These are phyloP conservation scores for Suillus subalutaceus DNA, from an alignment of 768 basidiomycete genomes.

Conservation along the genomic window DNA sequence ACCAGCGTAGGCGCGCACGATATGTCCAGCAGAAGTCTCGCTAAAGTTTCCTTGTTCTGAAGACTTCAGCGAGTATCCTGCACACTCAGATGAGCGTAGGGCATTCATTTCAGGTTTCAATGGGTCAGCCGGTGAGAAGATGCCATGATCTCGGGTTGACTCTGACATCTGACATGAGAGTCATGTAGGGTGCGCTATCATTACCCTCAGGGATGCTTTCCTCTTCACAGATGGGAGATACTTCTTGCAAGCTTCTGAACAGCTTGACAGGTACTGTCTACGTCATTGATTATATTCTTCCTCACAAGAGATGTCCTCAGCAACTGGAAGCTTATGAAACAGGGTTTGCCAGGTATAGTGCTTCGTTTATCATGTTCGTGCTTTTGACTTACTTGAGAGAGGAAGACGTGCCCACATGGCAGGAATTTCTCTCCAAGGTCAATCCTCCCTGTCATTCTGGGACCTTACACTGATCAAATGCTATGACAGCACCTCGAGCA, in stretches of 20 bases:
- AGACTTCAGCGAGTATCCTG: constrained; percentile 92
- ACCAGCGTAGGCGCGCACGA: constrained; percentile 69
- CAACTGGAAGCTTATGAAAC: constrained; percentile 94
- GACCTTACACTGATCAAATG: constrained; percentile 9
- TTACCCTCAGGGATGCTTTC: constrained; percentile 70
- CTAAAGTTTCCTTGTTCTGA: constrained; percentile 5
- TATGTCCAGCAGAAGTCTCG: not conserved
- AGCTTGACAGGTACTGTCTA: constrained; percentile 73
- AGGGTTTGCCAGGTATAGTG: constrained; percentile 73
- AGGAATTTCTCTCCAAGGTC: constrained; percentile 81
- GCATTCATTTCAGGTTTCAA: constrained; percentile 93
- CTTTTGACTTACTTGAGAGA: constrained; percentile 16
- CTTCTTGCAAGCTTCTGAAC: constrained; percentile 88
- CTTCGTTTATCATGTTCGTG: constrained; percentile 17
- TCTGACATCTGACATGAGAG: constrained; percentile 13
- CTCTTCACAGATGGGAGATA: constrained; percentile 97
- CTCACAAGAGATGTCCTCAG: constrained; percentile 35
- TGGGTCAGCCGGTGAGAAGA: constrained; percentile 82
- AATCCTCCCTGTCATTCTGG: constrained; percentile 2
- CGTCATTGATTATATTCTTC: not conserved
- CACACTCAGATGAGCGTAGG: constrained; percentile 80
- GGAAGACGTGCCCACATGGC: constrained; percentile 87
- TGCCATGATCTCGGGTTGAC: not conserved
- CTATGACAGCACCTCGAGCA: constrained; percentile 57
- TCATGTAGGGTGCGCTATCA: constrained; percentile 68